Conservation (phyloP, 306 rosid species). For the Dryas alaskensis region DNA sequence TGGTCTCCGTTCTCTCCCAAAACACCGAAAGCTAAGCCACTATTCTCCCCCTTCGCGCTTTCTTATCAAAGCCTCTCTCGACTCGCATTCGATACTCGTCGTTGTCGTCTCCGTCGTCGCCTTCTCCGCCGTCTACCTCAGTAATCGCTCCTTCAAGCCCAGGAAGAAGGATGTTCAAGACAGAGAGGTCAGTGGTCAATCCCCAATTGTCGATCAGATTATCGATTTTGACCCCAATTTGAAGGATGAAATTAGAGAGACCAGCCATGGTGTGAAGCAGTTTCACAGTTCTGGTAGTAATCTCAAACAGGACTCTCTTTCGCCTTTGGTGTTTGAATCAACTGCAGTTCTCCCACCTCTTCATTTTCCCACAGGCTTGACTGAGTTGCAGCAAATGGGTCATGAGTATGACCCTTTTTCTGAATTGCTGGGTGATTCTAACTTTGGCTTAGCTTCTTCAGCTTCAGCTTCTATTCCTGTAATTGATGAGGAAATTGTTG, state of each 20-base stretch:
- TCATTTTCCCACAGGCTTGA: slow-evolving; percentile 43
- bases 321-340: slow-evolving; percentile 42
- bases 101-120: slow-evolving; percentile 56
- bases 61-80: slow-evolving; percentile 53
- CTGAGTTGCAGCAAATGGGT: slow-evolving; percentile 25
- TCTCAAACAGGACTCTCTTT: slow-evolving; percentile 49
- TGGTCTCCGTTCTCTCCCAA: slow-evolving; percentile 35
- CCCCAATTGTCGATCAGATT: slow-evolving; percentile 24
- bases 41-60: slow-evolving; percentile 49
- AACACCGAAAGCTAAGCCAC: slow-evolving; percentile 10
- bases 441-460: slow-evolving; percentile 8
- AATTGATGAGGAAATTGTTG: slow-evolving; percentile 29
- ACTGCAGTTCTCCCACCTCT: slow-evolving; percentile 45
- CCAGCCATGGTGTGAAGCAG: slow-evolving; percentile 26
- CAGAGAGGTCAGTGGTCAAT: slow-evolving; percentile 33
- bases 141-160: slow-evolving; percentile 24
- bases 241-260: slow-evolving; percentile 43
- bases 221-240: slow-evolving; percentile 42
- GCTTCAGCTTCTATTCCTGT: slow-evolving; percentile 18
- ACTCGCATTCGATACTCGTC: slow-evolving; percentile 45
- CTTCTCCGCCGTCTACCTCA: slow-evolving; percentile 62
- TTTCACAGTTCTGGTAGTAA: slow-evolving; percentile 42
- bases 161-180: slow-evolving; percentile 31
- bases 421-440: slow-evolving; percentile 28
- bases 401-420: slow-evolving; percentile 38